Conservation (phyloP, 805 yeast genomes). For the Saccharomycopsis vini region DNA sequence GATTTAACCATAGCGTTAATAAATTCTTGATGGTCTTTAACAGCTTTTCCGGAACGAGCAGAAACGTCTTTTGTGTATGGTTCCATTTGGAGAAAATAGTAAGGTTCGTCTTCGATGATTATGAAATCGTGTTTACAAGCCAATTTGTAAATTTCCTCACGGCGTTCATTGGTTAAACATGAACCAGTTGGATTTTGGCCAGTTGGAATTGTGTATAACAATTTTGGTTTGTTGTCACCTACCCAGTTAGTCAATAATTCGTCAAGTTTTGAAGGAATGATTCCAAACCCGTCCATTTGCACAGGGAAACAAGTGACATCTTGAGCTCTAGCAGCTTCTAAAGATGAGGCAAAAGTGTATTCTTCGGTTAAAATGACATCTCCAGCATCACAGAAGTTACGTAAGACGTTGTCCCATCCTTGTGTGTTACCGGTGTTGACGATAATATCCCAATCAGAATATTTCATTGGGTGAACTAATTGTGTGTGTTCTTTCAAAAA, state of each 20-base stretch:
- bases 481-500: constrained; percentile 74
- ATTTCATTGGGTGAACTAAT: constrained; percentile 35
- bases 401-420: constrained; percentile 73
- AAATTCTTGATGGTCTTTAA: constrained; percentile 52
- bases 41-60: constrained; percentile 28
- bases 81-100: constrained; percentile 93
- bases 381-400: constrained; percentile 69
- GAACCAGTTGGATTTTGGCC: constrained; percentile 99
- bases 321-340: constrained; percentile 70
- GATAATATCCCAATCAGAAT: constrained; percentile 65
- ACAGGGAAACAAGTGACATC: constrained; percentile 65
- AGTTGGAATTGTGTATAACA: constrained; percentile 85
- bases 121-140: constrained; percentile 82
- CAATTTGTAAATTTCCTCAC: constrained; percentile 62
- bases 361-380: constrained; percentile 82
- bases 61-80: constrained; percentile 43
- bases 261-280: constrained; percentile 63
- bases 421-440: constrained; percentile 83
- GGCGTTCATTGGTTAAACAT: constrained; percentile 67
- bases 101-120: constrained; percentile 93
- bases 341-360: constrained; percentile 73
- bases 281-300: constrained; percentile 70
- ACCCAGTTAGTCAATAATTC: constrained; percentile 60
- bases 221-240: constrained; percentile 65
- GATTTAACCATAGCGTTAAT: constrained; percentile 62